Evolutionary conservation across 202 grass and related monocot species (phyloP), one percentile per base, ranked within the genome.

Genomic region (Zizania palustris): DNA sequence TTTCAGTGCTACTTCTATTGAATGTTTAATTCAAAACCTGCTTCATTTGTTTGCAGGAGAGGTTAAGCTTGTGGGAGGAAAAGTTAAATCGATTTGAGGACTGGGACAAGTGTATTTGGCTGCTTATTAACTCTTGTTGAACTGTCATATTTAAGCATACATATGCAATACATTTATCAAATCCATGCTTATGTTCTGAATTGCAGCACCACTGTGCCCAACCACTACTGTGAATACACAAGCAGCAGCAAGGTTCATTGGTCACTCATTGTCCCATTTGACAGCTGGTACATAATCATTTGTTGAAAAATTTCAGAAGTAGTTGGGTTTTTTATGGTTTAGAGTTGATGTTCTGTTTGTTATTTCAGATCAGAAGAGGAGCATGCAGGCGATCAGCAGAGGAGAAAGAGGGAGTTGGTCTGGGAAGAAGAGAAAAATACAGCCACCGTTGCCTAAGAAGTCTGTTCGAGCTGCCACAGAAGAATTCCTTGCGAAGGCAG

Each of bases 401-500:
- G 89, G 85, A 57, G 79, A 75, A 71, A 76, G 80, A 80, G 69
- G 20, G 15, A 66, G 68, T 18, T 89, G 67, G 69, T 90, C 91
- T 84, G 79, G 81, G 50, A 92, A 89, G 74, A 99, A 95, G 75
- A 93, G 91, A 78, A 97, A 79, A 33, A 62, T 86, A 44, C 82
- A 92, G 3, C 64, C 53, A 5, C 64, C 60, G 35, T 63, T 66
- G 59, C 45, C 83, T 67, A 88, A 50, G 41, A 90, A 87, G 55
- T 92, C 91, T 49, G 85, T 82, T 58, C 85, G 85, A 77, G 77
- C 87, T 68, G 87, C 87, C 69, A 89, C 91, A 6, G 75, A 98
- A 72, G 96, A 98, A 63, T 98, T 98, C 72, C 89, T 98, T 57
- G 80, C 87, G 42, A 98, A 98, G 79, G 96, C 91, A 56, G 38